Conservation (phyloP, 169 alveolate species). For the Plasmodium malariae region DNA sequence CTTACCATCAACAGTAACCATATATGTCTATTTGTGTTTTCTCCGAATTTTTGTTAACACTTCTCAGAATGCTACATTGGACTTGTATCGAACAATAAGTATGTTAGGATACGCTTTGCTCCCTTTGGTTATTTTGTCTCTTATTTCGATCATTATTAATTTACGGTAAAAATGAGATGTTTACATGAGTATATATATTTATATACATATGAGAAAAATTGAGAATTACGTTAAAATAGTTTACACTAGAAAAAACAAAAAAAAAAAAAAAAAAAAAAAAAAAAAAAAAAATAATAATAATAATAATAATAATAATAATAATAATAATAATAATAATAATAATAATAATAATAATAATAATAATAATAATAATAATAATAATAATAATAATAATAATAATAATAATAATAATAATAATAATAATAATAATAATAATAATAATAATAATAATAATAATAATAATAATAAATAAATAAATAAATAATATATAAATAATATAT, state of each 20-base stretch:
- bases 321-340: neutral
- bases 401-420: neutral
- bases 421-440: neutral
- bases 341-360: neutral
- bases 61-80: slow-evolving; percentile 67
- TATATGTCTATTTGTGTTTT: too few relatives aligned
- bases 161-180: slow-evolving; percentile 69
- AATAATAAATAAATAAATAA: neutral
- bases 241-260: neutral
- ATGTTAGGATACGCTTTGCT: slow-evolving; percentile 89
- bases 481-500: neutral
- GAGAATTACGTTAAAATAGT: neutral
- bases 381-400: neutral
- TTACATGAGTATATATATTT: too few relatives aligned
- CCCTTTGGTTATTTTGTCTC: slow-evolving; percentile 87
- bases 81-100: slow-evolving; percentile 88
- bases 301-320: too few relatives aligned
- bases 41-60: neutral
- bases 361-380: neutral
- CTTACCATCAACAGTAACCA: neutral
- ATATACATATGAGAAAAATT: too few relatives aligned
- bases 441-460: neutral
- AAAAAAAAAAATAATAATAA: neutral
- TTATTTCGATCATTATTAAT: slow-evolving; percentile 83
- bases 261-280: neutral